Evolutionary conservation across 768 basidiomycete species (phyloP), one percentile per base, ranked within the genome.

Genomic region (Coprinopsis marcescibilis): DNA sequence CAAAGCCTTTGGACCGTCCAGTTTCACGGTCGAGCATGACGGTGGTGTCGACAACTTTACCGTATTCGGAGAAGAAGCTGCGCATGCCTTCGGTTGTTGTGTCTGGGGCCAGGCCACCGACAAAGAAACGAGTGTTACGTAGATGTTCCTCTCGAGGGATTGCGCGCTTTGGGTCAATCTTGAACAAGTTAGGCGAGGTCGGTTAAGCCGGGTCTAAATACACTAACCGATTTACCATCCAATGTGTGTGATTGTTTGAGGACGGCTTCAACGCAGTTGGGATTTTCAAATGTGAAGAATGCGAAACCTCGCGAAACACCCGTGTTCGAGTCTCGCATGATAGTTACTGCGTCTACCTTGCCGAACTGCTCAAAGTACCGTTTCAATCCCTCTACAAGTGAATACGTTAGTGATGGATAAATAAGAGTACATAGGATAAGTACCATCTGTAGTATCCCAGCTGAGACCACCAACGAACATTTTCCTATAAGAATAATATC

Each of bases 371-470:
- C 73, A 66, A 91, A 89, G 64, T 90, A 90, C 50, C 77, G 75
- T 61, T 71, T 77, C 55, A 80, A 58, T 56, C 75, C 77, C 65
- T 81, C 80, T 80, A 66, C 56, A 64, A 62, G 61, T 53, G 10
- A 15, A 10, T 6, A 4, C 45, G 46, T 55, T 52, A 55, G 49
- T 46, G 45, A 45, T 55, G 48, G 45, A 41, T 42, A 48, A 52
- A 49, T 42, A 57, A 58, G 55, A 58, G 54, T 46, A 49, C 48
- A 58, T 55, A 50, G 48, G 62, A 69, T 70, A 66, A 70, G 68
- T 75, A 90, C 89, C 89, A 73, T 90, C 89, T 69, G 83, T 86
- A 60, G 89, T 91, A 61, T 89, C 87, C 89, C 89, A 91, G 70
- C 84, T 90, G 54, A 91, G 75, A 59, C 89, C 89, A 57, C 89